These are phyloP conservation scores for Castanopsis chinensis DNA, from an alignment of 306 rosid species.

Conservation along the genomic window DNA sequence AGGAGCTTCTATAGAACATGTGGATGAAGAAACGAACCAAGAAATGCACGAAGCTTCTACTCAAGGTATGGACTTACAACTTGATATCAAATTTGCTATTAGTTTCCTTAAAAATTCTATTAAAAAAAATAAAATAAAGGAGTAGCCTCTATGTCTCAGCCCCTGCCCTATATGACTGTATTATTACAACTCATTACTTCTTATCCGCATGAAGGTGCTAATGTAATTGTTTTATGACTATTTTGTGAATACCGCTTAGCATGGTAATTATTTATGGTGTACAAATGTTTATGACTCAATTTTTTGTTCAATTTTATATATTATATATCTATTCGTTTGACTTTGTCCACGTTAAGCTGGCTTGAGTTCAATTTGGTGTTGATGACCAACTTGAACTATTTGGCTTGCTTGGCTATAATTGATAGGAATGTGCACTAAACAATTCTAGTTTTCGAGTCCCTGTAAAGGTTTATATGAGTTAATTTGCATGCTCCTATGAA, in stretches of 20 bases:
- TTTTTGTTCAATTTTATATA: no score
- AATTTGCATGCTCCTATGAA: slow-evolving; percentile 38
- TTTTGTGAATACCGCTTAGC: neutral
- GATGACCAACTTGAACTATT: neutral
- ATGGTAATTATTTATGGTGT: neutral
- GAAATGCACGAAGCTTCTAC: no score
- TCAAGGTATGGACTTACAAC: no score
- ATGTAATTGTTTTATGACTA: neutral
- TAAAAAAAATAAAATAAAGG: no score
- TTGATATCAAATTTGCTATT: no score
- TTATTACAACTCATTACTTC: neutral
- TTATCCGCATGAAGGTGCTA: neutral
- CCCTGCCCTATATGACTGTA: no score
- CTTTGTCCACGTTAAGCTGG: neutral
- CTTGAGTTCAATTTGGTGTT: neutral
- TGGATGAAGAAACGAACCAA: no score
- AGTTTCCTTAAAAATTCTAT: no score
- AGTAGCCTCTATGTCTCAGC: no score
- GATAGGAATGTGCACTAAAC: neutral
- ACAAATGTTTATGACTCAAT: neutral
- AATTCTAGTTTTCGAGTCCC: no score
- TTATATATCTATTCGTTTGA: no score
- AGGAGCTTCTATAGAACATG: no score
- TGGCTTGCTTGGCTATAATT: neutral
- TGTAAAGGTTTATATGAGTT: neutral